Base-by-base conservation (phyloP, 2,329 filamentous ascomycete genomes). In the Arthroderma sp. region DNA sequence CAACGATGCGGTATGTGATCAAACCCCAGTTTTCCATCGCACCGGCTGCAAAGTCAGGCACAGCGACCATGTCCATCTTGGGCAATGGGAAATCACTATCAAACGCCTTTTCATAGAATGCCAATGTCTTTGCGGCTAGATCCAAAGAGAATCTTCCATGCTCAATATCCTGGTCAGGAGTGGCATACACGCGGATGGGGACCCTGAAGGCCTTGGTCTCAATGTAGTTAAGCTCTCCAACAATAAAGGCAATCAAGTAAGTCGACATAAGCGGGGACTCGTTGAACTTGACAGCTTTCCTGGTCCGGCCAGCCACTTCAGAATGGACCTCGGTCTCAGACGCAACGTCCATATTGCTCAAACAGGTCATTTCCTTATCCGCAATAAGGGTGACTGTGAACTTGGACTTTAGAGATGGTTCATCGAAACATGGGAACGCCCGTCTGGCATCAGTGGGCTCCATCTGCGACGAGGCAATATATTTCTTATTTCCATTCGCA, bases 1-100 rank as follows among this genome's bases (percentile, higher is more conserved):
- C 86, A 31, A 95, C 88, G 22, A 94, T 84, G 52, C 89, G 83
- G 69, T 95, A 96, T 5, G 89, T 96, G 54, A 96, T 80, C 43
- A 96, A 71, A 60, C 89, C 89, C 89, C 89, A 96, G 65, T 96
- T 96, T 73, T 96, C 88, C 88, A 96, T 95, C 48, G 88, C 89
- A 50, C 89, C 89, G 40, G 87, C 86, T 42, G 86, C 86, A 62
- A 96, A 96, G 62, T 96, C 89, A 10, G 89, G 89, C 58, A 96
- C 88, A 38, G 89, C 88, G 54, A 94, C 81, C 82, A 94, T 91
- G 65, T 94, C 86, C 84, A 94, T 91, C 74, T 94, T 94, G 43
- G 86, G 86, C 36, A 94, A 70, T 5, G 86, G 86, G 60, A 91
- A 95, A 30, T 83, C 71, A 62, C 80, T 88, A 54, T 84, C 84